A percentile compares a stretch with the other conserved stretches of the same genome.
phyloP scores from a whole-genome alignment of 2,329 filamentous ascomycete genomes.

The Penicillium sp. region DNA sequence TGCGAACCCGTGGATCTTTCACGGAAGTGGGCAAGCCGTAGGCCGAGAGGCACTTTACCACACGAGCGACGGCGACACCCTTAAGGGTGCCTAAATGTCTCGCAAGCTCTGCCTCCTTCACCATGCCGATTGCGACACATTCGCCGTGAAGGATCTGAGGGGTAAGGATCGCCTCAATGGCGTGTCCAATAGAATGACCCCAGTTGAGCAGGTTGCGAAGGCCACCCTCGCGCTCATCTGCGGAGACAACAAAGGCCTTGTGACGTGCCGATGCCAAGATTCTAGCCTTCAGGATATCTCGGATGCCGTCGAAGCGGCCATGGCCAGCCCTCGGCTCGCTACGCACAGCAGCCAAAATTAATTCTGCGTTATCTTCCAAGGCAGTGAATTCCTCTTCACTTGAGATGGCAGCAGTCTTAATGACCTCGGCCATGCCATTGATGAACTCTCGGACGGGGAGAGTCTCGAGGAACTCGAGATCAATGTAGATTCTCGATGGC shows the following conservation, averaged over 20 bases:
- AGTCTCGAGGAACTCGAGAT: slow-evolving; percentile 86
- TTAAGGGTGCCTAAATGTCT: slow-evolving; percentile 82
- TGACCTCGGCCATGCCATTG: slow-evolving; percentile 97
- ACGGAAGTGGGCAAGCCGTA: slow-evolving; percentile 87
- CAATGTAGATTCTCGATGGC: slow-evolving; percentile 89
- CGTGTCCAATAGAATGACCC: slow-evolving; percentile 96
- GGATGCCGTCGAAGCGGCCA: slow-evolving; percentile 68
- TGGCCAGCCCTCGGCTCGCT: slow-evolving; percentile 56
- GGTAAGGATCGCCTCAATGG: slow-evolving; percentile 90
- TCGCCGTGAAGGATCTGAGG: slow-evolving; percentile 95
- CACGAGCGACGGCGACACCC: slow-evolving; percentile 81
- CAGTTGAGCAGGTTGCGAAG: slow-evolving; percentile 95
- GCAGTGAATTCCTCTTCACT: slow-evolving; percentile 81
- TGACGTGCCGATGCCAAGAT: slow-evolving; percentile 88
- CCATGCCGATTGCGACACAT: slow-evolving; percentile 95
- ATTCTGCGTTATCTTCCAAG: slow-evolving; percentile 76
- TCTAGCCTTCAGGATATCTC: slow-evolving; percentile 69
- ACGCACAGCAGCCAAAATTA: slow-evolving; percentile 72
- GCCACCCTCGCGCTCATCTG: slow-evolving; percentile 91
- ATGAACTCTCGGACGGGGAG: slow-evolving; percentile 89
- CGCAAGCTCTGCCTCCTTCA: slow-evolving; percentile 92
- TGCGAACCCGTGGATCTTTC: slow-evolving; percentile 77
- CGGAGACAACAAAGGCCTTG: slow-evolving; percentile 91
- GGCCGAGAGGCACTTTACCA: slow-evolving; percentile 91
- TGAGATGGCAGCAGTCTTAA: slow-evolving; percentile 98